Base-by-base conservation (phyloP, 177 flowering plant genomes). In the Telopea speciosissima region DNA sequence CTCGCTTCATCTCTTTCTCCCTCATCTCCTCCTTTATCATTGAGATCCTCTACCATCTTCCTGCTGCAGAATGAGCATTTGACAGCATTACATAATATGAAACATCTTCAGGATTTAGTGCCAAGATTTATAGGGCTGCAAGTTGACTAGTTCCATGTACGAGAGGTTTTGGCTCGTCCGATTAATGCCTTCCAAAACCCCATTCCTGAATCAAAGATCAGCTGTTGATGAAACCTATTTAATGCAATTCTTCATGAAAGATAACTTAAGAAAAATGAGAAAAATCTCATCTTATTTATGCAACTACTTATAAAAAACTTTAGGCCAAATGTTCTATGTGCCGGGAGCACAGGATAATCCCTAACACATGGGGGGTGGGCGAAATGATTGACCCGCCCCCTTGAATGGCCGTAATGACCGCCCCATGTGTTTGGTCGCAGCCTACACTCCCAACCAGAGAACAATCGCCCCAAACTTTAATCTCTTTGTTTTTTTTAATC, bases 131-230 rank as follows among this genome's bases (percentile, higher is more conserved):
- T 36, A 54, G 7, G 8, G 89, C 85, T 21, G 88, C 96, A 66
- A 81, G 66, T 52, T 86, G 84, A 17, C 91, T 74, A 90, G 61
- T 44, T 85, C 85, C 62, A 68, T 60, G 56, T 89, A 86, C 19
- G 84, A 80, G 66, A 88, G 93, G 8, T 83, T 85, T 71, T 81
- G 92, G 70, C 25, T 94, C 96, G 23, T 90, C 5, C 88, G 40
- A 92, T 92, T 74, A 90, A 68, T 49, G 96, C n/a, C 88, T 76
- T 90, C 96, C 94, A 92, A 73, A 90, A 88, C 74, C 92, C 96
- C 67, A 92, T 79, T 58, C 96, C 96, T 1, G 93, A 91, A 70
- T 84, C 78, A 62, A 90, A 86, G 22, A 93, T 90, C 70, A 92
- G 70, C 26, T 85, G 75, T 3, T 24, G 40, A 19, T 89, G 54